Evolutionary conservation across 495 filamentous ascomycete species (phyloP), one percentile per base, ranked within the genome.

Genomic region (Annulohypoxylon nitens): DNA sequence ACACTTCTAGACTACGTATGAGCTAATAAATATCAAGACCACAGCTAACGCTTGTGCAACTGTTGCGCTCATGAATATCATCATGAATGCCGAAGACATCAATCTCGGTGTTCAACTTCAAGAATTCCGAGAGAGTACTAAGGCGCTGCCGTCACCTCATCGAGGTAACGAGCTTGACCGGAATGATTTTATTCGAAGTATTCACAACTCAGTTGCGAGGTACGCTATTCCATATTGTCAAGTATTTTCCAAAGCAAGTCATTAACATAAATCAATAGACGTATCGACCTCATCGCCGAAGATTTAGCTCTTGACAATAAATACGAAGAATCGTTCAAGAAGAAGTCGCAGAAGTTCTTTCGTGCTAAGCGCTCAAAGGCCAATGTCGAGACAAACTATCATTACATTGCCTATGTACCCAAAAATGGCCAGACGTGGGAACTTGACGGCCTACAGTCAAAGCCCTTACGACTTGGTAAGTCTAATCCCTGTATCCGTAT

Each of bases 331-430:
- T 76, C 77, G 2, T 55, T 69, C 10, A 86, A 83, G 69, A 86
- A 81, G 63, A 85, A 77, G 33, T 20, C 11, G n/a, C 78, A 78
- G 65, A 72, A 66, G 25, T 23, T 65, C 12, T 36, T 63, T 11
- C 65, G 66, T 10, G 0, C 73, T 16, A 36, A 20, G 5, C 73
- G 70, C 8, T 81, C 69, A 61, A 77, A 77, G 61, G 1, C 74
- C 78, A 69, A 67, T 8, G 65, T 47, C 2, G 70, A 77, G 2
- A 70, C 36, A 0, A 88, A 91, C 48, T 96, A 91, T 72, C 96
- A 99, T 75, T 99, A 95, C 78, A 92, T 97, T 70, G 94, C 94
- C 3, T 97, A 93, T 76, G 90, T 98, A 48, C 94, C 95, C 11
- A 86, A 91, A 16, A 84, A 88, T 43, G 89, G 88, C 5, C 83